These are phyloP conservation scores for Tulasnella sp. DNA, from an alignment of 768 basidiomycete species.

Conservation along the genomic window DNA sequence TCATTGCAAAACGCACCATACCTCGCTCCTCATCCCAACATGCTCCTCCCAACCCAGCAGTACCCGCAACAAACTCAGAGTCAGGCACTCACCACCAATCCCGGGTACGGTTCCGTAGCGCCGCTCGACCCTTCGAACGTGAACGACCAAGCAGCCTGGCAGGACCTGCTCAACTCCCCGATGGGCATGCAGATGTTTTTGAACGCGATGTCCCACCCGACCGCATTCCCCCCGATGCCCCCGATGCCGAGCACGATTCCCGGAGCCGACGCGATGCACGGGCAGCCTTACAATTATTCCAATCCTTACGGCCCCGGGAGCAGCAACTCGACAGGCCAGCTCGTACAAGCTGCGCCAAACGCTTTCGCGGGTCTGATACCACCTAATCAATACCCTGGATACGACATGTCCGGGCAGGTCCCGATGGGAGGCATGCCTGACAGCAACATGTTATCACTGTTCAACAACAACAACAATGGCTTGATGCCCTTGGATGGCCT, in stretches of 20 bases:
- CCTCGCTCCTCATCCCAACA: neutral
- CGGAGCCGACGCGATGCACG: neutral
- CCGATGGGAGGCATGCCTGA: neutral
- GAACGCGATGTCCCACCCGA: slow-evolving; percentile 17
- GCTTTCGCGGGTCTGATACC: neutral
- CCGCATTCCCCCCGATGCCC: neutral
- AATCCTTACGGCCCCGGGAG: neutral
- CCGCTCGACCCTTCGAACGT: slow-evolving; percentile 18
- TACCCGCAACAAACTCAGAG: neutral
- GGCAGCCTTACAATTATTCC: neutral
- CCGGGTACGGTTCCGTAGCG: neutral
- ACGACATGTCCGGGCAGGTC: neutral
- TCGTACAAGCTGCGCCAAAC: neutral
- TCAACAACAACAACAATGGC: neutral
- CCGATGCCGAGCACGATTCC: neutral
- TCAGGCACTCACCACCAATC: neutral
- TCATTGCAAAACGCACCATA: neutral
- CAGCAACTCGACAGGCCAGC: neutral
- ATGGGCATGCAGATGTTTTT: slow-evolving; percentile 22
- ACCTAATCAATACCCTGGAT: neutral
- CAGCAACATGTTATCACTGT: neutral
- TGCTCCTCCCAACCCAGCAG: neutral
- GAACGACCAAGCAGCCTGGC: slow-evolving; percentile 40
- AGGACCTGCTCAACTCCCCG: slow-evolving; percentile 22
- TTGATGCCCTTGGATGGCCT: slow-evolving; percentile 16